Conservation (phyloP, 2,329 filamentous ascomycete genomes). For the Hypoxylon sp. region DNA sequence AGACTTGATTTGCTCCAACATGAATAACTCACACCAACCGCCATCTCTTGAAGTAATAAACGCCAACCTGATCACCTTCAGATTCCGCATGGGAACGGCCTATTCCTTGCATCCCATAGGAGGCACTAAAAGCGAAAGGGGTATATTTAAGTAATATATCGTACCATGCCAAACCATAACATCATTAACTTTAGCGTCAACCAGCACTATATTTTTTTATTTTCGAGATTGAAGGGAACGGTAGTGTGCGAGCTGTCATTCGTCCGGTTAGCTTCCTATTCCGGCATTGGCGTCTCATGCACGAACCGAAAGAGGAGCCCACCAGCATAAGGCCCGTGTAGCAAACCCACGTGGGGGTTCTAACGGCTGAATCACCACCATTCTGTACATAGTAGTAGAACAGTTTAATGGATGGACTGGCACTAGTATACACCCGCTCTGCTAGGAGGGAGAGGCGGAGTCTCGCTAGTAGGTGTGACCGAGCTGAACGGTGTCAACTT, state of each 20-base stretch:
- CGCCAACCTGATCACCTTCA: slow-evolving; percentile 25
- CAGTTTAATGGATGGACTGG: not conserved
- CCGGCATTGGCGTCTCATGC: slow-evolving; percentile 3
- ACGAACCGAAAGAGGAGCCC: slow-evolving; percentile 9
- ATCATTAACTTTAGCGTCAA: slow-evolving; percentile 26
- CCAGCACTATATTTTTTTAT: slow-evolving; percentile 2
- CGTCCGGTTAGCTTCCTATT: slow-evolving; percentile 17
- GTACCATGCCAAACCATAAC: slow-evolving; percentile 38
- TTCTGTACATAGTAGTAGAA: not conserved
- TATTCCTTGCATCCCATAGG: slow-evolving; percentile 24
- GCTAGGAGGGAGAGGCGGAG: slow-evolving; percentile 39
- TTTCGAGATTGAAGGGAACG: slow-evolving; percentile 3
- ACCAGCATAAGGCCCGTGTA: slow-evolving; percentile 1
- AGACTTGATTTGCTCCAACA: slow-evolving; percentile 2
- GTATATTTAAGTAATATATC: slow-evolving; percentile 43
- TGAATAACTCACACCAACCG: slow-evolving; percentile 2
- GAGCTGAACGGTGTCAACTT: slow-evolving; percentile 41
- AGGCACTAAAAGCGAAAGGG: slow-evolving; percentile 36
- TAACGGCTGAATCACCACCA: not conserved
- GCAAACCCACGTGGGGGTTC: slow-evolving; percentile 15
- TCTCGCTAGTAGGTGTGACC: slow-evolving; percentile 40
- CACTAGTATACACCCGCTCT: slow-evolving; percentile 45
- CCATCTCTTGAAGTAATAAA: slow-evolving; percentile 12
- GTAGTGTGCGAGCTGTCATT: slow-evolving; percentile 19
- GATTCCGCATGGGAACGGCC: slow-evolving; percentile 8